Percentiles rank a stretch among this genome's conserved stretches.
These are phyloP conservation scores for Podosphaera xanthii DNA, from an alignment of 2,329 filamentous ascomycete genomes.

Conservation along the genomic window DNA sequence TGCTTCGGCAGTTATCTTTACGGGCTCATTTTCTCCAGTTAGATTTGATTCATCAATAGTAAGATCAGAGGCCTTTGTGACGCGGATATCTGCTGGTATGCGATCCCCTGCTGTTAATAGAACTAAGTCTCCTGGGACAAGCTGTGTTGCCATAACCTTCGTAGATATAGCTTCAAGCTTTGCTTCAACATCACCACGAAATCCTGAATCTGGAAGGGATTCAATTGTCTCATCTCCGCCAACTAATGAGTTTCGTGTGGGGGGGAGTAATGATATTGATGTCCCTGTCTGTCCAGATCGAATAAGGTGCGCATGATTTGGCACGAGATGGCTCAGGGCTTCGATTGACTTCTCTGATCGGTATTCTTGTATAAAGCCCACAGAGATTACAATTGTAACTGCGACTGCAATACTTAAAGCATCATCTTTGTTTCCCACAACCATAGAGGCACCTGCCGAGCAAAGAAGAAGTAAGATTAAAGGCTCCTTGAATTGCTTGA, in stretches of 20 bases:
- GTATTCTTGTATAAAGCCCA: slow-evolving; percentile 95
- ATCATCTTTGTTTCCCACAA: slow-evolving; percentile 87
- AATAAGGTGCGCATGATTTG: slow-evolving; percentile 88
- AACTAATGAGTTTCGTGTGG: slow-evolving; percentile 25
- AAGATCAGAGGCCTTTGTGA: slow-evolving; percentile 71
- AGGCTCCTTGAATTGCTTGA: slow-evolving; percentile 93
- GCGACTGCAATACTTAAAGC: slow-evolving; percentile 87
- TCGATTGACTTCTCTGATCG: slow-evolving; percentile 93
- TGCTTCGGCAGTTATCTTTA: slow-evolving; percentile 50
- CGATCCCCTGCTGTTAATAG: slow-evolving; percentile 89
- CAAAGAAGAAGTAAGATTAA: slow-evolving; percentile 78
- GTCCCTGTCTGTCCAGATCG: slow-evolving; percentile 21
- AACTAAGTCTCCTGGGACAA: slow-evolving; percentile 83
- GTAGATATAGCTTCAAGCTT: slow-evolving; percentile 46
- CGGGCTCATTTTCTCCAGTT: slow-evolving; percentile 88
- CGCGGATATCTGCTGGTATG: slow-evolving; percentile 85
- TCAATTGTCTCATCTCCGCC: slow-evolving; percentile 10
- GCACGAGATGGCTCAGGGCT: slow-evolving; percentile 77
- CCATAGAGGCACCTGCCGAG: slow-evolving; percentile 67
- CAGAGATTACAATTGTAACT: slow-evolving; percentile 87
- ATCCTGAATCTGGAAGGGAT: slow-evolving; percentile 8
- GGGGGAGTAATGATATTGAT: slow-evolving; percentile 7
- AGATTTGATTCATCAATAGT: slow-evolving; percentile 93
- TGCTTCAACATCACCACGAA: slow-evolving; percentile 28
- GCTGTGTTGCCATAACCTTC: slow-evolving; percentile 65